Conservation (phyloP, 208 protist species). For the Crithidia acanthocephali region DNA sequence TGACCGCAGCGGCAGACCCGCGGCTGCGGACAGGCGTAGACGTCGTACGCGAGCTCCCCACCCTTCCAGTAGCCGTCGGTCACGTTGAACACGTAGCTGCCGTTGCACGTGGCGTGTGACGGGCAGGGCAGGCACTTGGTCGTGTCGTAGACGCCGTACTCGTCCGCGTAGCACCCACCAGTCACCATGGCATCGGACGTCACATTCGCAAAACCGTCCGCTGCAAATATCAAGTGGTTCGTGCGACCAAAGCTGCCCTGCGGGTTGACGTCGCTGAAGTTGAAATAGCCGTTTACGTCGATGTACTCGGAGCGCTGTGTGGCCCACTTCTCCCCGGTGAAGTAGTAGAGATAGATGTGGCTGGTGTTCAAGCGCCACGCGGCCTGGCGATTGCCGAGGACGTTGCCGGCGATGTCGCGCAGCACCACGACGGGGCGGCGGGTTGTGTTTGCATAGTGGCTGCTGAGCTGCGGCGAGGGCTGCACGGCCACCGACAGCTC, state of each 20-base stretch:
- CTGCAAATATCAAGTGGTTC: constrained; percentile 32
- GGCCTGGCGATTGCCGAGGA: constrained; percentile 13
- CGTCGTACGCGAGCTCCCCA: constrained; percentile 33
- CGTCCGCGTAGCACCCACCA: constrained; percentile 27
- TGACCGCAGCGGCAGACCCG: constrained; percentile 27
- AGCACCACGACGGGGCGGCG: constrained; percentile 42
- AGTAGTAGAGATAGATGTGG: neutral
- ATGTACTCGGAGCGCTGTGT: neutral
- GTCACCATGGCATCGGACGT: constrained; percentile 24
- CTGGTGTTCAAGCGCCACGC: neutral
- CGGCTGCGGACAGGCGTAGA: constrained; percentile 33
- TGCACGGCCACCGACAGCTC: constrained; percentile 32
- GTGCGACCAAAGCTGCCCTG: constrained; percentile 32
- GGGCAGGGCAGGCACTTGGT: constrained; percentile 36
- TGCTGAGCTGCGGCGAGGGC: constrained; percentile 30
- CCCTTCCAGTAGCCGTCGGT: constrained; percentile 51
- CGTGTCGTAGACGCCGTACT: constrained; percentile 47
- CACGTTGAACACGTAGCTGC: constrained; percentile 46
- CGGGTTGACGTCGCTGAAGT: constrained; percentile 31
- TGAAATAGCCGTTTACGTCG: constrained; percentile 22
- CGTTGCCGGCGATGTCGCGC: constrained; percentile 44
- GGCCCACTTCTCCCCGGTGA: constrained; percentile 22
- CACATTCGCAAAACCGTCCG: constrained; percentile 21
- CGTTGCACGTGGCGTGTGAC: constrained; percentile 42
- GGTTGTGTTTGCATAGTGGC: constrained; percentile 9